Evolutionary conservation across 805 yeast species (phyloP).

Genomic region (Barnettozyma californica): DNA sequence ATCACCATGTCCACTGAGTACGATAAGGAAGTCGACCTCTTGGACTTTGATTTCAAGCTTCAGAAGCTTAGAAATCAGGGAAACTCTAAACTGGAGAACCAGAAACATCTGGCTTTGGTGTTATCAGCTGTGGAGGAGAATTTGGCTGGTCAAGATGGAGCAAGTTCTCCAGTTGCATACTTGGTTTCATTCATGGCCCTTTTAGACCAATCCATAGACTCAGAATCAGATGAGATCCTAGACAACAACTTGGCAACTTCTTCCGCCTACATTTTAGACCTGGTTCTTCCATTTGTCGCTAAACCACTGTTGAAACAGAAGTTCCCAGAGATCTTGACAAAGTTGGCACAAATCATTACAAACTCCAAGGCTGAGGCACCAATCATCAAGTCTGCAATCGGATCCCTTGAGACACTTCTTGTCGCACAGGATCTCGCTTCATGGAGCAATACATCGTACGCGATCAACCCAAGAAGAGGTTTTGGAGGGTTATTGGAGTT

Average conservation of each 20-base stretch:
- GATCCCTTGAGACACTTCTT: constrained; percentile 75
- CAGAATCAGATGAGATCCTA: constrained; percentile 41
- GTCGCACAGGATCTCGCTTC: constrained; percentile 73
- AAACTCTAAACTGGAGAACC: constrained; percentile 79
- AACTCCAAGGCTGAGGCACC: constrained; percentile 71
- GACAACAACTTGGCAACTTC: constrained; percentile 67
- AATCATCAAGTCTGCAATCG: constrained; percentile 74
- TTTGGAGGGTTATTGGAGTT: constrained; percentile 71
- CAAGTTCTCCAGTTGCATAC: constrained; percentile 68
- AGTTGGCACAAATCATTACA: constrained; percentile 76
- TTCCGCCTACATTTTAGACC: constrained; percentile 75
- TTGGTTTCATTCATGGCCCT: constrained; percentile 79
- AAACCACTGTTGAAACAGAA: constrained; percentile 62
- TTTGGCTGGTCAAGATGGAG: constrained; percentile 38
- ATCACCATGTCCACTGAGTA: constrained; percentile 6
- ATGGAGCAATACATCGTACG: constrained; percentile 58
- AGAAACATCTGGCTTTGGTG: constrained; percentile 77
- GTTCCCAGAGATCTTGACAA: constrained; percentile 71
- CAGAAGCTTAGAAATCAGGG: constrained; percentile 66
- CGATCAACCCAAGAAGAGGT: constrained; percentile 70
- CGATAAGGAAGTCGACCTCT: constrained; percentile 20
- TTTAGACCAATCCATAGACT: constrained; percentile 62
- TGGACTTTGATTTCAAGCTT: constrained; percentile 49
- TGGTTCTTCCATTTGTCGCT: constrained; percentile 72
- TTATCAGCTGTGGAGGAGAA: constrained; percentile 89